phyloP scores from a whole-genome alignment of 768 basidiomycete species.

The Boletales sp. region DNA sequence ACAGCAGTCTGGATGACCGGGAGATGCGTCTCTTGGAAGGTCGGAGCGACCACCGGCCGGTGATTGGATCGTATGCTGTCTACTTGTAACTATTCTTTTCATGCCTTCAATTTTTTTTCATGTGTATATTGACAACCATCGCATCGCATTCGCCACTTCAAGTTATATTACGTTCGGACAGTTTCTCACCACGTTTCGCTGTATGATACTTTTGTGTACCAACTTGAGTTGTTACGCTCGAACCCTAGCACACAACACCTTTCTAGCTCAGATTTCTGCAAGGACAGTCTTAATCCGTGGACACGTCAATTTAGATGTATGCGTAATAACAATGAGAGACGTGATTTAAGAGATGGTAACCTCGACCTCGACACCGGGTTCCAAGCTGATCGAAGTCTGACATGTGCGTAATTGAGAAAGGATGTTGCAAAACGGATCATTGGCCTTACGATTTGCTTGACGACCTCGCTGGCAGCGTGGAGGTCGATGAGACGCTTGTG shows the following conservation, averaged over 20 bases:
- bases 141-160: conserved; percentile 5
- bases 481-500: conserved; percentile 99
- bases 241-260: conserved; percentile 5
- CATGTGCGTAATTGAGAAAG: conserved; percentile 4
- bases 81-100: conserved; percentile 43
- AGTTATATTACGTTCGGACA: conserved; percentile 3
- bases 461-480: conserved; percentile 97
- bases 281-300: background rate
- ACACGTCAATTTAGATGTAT: background rate
- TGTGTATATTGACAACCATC: conserved; percentile 8
- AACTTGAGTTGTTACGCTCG: conserved; percentile 7
- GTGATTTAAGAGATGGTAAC: conserved; percentile 79
- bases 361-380: conserved; percentile 99
- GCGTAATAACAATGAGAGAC: background rate
- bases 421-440: background rate
- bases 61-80: conserved; percentile 74
- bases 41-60: conserved; percentile 80
- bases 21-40: conserved; percentile 75
- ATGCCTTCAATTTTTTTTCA: conserved; percentile 1
- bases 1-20: conserved; percentile 70
- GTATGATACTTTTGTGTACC: conserved; percentile 16
- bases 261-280: background rate
- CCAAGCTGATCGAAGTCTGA: conserved; percentile 97
- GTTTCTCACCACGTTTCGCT: conserved; percentile 8
- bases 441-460: conserved; percentile 94